Evolutionary conservation across 257 asterid species (phyloP).

Genomic region (Solanum verrucosum): DNA sequence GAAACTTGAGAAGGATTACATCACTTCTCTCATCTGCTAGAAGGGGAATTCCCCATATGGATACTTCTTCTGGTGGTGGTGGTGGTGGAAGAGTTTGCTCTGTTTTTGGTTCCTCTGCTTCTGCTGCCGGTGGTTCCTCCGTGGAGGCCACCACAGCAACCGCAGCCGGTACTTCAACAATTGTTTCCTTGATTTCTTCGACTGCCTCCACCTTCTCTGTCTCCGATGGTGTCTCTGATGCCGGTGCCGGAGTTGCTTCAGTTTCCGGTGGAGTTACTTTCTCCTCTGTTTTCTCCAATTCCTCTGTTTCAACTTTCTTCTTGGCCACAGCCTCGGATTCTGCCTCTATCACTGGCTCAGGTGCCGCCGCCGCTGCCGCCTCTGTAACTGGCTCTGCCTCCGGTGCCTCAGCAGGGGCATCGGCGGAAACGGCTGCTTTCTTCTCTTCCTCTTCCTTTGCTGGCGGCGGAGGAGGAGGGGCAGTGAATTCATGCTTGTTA

Average conservation of each 20-base stretch:
- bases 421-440: conserved; percentile 24
- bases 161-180: conserved; percentile 64
- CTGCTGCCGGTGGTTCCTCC: conserved; percentile 11
- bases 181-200: conserved; percentile 79
- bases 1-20: conserved; percentile 74
- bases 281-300: conserved; percentile 11
- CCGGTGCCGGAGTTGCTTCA: conserved; percentile 7
- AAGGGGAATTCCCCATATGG: conserved; percentile 77
- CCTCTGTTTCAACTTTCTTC: background rate
- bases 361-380: background rate
- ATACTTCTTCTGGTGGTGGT: conserved; percentile 58
- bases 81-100: conserved; percentile 11
- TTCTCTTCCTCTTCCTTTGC: conserved; percentile 31
- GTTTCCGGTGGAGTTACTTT: conserved; percentile 11
- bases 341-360: conserved; percentile 15
- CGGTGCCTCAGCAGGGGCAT: conserved; percentile 7
- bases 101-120: conserved; percentile 19
- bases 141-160: conserved; percentile 29
- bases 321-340: conserved; percentile 14
- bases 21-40: conserved; percentile 71
- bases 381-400: conserved; percentile 22
- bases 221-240: background rate
- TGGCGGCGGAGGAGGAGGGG: conserved; percentile 54
- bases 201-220: conserved; percentile 34
- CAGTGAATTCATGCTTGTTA: conserved; percentile 66